Conservation (phyloP, 257 asterid species). For the Nicotiana knightiana region DNA sequence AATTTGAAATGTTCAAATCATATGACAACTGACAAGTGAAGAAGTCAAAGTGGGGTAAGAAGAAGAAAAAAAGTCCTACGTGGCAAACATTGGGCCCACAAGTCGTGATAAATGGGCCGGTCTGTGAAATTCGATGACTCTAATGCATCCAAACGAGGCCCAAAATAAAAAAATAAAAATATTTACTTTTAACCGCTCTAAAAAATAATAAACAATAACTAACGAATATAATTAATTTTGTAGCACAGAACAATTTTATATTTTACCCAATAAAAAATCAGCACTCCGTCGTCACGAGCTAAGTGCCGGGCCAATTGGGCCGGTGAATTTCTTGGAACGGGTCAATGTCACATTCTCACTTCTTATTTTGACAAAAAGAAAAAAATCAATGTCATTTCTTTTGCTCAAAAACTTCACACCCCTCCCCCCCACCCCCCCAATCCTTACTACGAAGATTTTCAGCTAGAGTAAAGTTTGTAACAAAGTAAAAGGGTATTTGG, state of each 20-base stretch:
- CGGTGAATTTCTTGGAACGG: conserved; percentile 29
- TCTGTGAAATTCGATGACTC: conserved; percentile 9
- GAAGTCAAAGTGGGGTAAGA: background rate
- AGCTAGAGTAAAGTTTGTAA: background rate
- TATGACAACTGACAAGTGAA: background rate
- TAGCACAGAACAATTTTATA: too few relatives aligned
- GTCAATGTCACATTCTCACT: conserved; percentile 25
- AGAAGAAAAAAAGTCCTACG: background rate
- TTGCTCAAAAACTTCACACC: background rate
- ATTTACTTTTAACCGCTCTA: too few relatives aligned
- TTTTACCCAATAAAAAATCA: background rate
- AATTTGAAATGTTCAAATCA: background rate
- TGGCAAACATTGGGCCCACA: background rate
- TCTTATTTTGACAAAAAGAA: conserved; percentile 18
- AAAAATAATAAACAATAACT: too few relatives aligned
- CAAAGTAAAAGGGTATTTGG: background rate
- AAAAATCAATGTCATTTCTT: conserved; percentile 29
- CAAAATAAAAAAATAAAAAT: background rate
- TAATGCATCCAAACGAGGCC: background rate
- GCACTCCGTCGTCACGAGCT: background rate
- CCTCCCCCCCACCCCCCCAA: background rate
- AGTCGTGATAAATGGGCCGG: conserved; percentile 16
- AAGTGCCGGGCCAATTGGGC: conserved; percentile 30
- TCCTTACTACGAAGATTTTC: background rate
- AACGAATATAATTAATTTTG: too few relatives aligned